Percentiles rank a stretch among this genome's conserved stretches.
Evolutionary conservation across 1,139 yeast species (phyloP).

Genomic region (Cylindricascospora bacillispora): DNA sequence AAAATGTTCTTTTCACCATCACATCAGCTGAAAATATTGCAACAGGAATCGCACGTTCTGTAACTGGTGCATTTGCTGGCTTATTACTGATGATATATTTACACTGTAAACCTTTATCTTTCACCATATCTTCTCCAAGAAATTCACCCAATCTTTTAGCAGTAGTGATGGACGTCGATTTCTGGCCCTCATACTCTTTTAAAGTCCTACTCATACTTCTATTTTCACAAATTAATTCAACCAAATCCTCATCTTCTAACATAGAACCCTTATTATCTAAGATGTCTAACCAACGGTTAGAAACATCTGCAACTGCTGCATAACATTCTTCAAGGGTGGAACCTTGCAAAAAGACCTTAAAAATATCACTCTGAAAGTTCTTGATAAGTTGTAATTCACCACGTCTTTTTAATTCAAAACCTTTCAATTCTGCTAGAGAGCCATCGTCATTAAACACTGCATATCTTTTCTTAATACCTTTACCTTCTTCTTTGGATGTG

Average conservation of each 20-base stretch:
- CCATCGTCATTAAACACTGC: constrained; percentile 97
- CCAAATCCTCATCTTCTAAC: constrained; percentile 87
- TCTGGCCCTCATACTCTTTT: constrained; percentile 80
- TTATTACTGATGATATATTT: constrained; percentile 81
- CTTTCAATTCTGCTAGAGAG: constrained; percentile 85
- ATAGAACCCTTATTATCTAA: constrained; percentile 76
- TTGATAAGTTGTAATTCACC: constrained; percentile 92
- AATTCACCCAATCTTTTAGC: constrained; percentile 90
- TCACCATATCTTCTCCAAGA: constrained; percentile 94
- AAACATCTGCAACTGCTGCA: constrained; percentile 79
- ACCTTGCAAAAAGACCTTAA: constrained; percentile 84
- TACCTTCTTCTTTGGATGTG: constrained; percentile 94
- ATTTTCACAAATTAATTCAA: constrained; percentile 91
- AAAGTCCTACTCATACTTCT: constrained; percentile 89
- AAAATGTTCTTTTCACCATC: constrained; percentile 43
- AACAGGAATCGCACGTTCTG: constrained; percentile 94
- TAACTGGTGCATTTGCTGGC: constrained; percentile 80
- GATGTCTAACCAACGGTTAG: constrained; percentile 93
- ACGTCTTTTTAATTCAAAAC: constrained; percentile 91
- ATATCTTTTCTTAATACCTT: constrained; percentile 88
- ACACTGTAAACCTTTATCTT: constrained; percentile 92
- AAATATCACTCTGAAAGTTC: constrained; percentile 89
- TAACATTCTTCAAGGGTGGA: constrained; percentile 67
- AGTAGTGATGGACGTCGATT: constrained; percentile 91
- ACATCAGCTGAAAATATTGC: constrained; percentile 84